A percentile compares a stretch with the other conserved stretches of the same genome.
These are phyloP conservation scores for Naematelia encephala DNA, from an alignment of 768 basidiomycete genomes.

Conservation along the genomic window DNA sequence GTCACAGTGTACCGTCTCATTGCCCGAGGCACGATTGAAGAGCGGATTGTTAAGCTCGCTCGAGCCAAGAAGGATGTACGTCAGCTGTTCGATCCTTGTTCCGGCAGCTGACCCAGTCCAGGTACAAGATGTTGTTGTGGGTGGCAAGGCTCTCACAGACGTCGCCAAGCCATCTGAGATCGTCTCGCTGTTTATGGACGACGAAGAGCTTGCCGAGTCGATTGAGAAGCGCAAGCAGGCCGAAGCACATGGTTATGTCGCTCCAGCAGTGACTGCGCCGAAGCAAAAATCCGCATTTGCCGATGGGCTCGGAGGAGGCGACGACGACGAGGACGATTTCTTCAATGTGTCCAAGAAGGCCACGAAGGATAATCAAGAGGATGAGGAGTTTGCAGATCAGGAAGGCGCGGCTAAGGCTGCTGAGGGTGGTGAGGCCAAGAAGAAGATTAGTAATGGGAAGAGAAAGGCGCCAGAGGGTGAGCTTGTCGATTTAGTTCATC, in stretches of 20 bases:
- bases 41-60: conserved; percentile 93
- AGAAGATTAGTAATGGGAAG: conserved; percentile 22
- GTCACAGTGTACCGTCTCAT: conserved; percentile 95
- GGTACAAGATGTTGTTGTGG: conserved; percentile 99
- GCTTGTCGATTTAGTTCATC: conserved; percentile 4
- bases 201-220: conserved; percentile 68
- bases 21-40: conserved; percentile 62
- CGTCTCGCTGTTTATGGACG: conserved; percentile 87
- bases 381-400: conserved; percentile 45
- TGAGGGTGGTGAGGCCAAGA: conserved; percentile 10
- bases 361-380: conserved; percentile 26
- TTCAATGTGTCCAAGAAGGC: conserved; percentile 34
- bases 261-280: conserved; percentile 33
- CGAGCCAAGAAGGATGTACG: conserved; percentile 93
- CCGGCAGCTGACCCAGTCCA: conserved; percentile 45
- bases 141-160: conserved; percentile 90
- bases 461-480: conserved; percentile 35
- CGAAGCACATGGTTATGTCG: conserved; percentile 44
- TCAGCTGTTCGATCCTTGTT: conserved; percentile 8
- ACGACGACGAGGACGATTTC: conserved; percentile 48
- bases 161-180: conserved; percentile 94
- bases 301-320: conserved; percentile 20
- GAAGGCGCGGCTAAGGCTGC: conserved; percentile 3
- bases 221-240: conserved; percentile 48
- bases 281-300: conserved; percentile 22